These are phyloP conservation scores for Neonectria punicea DNA, from an alignment of 2,329 filamentous ascomycete genomes.

Conservation along the genomic window DNA sequence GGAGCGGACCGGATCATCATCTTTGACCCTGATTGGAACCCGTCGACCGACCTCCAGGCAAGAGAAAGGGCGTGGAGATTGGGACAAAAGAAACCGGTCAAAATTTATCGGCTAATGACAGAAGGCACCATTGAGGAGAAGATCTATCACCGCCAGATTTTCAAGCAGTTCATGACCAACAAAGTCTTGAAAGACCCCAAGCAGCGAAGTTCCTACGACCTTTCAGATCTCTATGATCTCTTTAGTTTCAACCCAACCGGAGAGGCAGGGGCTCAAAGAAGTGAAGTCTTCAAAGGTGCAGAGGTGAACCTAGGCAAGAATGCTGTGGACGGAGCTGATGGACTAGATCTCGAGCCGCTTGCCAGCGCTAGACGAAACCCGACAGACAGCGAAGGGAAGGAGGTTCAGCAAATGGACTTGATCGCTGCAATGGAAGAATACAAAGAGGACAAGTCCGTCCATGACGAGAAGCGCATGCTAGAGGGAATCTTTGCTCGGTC, in stretches of 20 bases:
- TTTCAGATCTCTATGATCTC: slow-evolving; percentile 90
- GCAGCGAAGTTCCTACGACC: slow-evolving; percentile 89
- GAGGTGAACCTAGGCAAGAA: slow-evolving; percentile 64
- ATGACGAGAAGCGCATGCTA: slow-evolving; percentile 81
- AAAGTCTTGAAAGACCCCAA: slow-evolving; percentile 96
- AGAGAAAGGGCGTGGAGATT: slow-evolving; percentile 95
- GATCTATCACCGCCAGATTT: slow-evolving; percentile 98
- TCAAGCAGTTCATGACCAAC: slow-evolving; percentile 97
- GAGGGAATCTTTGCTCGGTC: slow-evolving; percentile 88
- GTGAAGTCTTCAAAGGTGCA: slow-evolving; percentile 86
- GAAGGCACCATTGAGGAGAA: slow-evolving; percentile 99
- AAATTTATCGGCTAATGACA: slow-evolving; percentile 97
- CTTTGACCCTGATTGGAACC: slow-evolving; percentile 99
- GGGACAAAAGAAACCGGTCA: slow-evolving; percentile 93
- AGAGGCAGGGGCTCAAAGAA: slow-evolving; percentile 75
- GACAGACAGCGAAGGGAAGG: slow-evolving; percentile 40
- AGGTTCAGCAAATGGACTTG: slow-evolving; percentile 65
- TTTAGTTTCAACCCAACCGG: slow-evolving; percentile 76
- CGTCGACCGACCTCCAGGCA: slow-evolving; percentile 94
- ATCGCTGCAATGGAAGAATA: slow-evolving; percentile 74
- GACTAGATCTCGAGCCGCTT: slow-evolving; percentile 21
- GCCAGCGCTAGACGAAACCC: slow-evolving; percentile 13
- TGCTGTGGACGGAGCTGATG: slow-evolving; percentile 8
- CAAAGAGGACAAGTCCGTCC: slow-evolving; percentile 61
- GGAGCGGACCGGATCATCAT: slow-evolving; percentile 97